Evolutionary conservation across 2,329 filamentous ascomycete genomes (phyloP).

Genomic region (Pestalotiopsis sp.): DNA sequence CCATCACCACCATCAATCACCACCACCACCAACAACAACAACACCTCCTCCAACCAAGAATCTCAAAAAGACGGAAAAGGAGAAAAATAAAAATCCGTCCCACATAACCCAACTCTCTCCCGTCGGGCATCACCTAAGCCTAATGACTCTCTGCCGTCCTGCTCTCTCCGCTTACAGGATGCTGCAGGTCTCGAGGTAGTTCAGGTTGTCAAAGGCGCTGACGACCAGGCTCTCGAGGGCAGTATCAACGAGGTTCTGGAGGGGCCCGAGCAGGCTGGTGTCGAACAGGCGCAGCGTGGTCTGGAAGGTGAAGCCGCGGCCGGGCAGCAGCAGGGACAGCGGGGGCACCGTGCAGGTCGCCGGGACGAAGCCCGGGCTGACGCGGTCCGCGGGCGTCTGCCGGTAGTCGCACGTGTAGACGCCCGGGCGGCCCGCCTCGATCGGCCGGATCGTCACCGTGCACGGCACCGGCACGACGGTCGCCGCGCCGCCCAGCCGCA

Average conservation of each 20-base stretch:
- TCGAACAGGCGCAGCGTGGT: neutral
- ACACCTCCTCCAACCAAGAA: too few species aligned
- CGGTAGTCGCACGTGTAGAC: neutral
- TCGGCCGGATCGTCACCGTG: neutral
- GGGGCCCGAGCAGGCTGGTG: neutral
- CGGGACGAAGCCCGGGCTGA: neutral
- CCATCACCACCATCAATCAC: too few species aligned
- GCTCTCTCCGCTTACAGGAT: too few species aligned
- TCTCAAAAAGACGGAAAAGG: too few species aligned
- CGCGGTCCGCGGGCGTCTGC: neutral
- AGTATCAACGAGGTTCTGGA: neutral
- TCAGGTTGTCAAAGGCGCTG: neutral
- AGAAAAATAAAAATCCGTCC: too few species aligned
- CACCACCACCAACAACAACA: too few species aligned
- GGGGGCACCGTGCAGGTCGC: neutral
- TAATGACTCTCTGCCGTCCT: too few species aligned
- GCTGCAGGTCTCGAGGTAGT: neutral
- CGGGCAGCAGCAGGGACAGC: neutral
- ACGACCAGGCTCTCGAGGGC: neutral
- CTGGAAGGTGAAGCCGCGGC: constrained; percentile 1
- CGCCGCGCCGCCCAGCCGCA: neutral
- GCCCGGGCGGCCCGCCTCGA: neutral
- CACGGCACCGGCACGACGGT: neutral
- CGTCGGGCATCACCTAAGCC: too few species aligned
- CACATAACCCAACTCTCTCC: too few species aligned